Base-by-base conservation (phyloP, 768 basidiomycete species). In the Mycena leptocephala region DNA sequence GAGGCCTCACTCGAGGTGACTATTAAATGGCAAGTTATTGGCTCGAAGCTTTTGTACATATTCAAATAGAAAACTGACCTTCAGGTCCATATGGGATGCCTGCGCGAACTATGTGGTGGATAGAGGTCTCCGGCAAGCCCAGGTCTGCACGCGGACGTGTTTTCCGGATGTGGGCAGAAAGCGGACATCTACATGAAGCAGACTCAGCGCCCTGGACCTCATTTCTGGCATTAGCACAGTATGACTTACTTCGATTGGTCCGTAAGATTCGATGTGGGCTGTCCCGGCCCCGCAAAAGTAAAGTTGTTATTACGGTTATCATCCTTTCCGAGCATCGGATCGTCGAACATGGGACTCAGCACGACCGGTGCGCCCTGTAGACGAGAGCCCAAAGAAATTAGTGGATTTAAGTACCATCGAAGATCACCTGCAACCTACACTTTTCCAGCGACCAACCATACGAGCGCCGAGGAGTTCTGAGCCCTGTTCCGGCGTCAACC, bases 21-120 rank as follows among this genome's bases (percentile, higher is more conserved):
- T 74, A 26, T 28, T 41, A 16, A 41, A 41, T 41, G 39, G 22
- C 3, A 22, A 3, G 58, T 22, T 22, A 35, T 32, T 37, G 7
- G 22, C 24, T 7, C 28, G 32, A 58, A 9, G 2, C n/a, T 37
- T 41, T 16, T 41, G 8, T n/a, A n/a, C n/a, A 8, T 8, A 41
- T 41, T 41, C 39, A 16, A 8, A 41, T 41, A 16, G 39, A 46
- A 22, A 56, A 64, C 41, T 20, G 14, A 77, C 78, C 78, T 72
- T 77, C 76, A 6, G 71, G 72, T 5, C 86, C 86, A 62, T 85
- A 87, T 10, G 86, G 85, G 72, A 84, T 84, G 30, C 84, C 83
- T 18, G 79, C 74, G 20, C 84, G 83, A 13, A 85, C 78, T 46
- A 86, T 82, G 65, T 79, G 78, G 43, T 78, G n/a, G 78, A 13